Evolutionary conservation across 257 asterid genomes (phyloP).

Genomic region (Nicotiana otophora): DNA sequence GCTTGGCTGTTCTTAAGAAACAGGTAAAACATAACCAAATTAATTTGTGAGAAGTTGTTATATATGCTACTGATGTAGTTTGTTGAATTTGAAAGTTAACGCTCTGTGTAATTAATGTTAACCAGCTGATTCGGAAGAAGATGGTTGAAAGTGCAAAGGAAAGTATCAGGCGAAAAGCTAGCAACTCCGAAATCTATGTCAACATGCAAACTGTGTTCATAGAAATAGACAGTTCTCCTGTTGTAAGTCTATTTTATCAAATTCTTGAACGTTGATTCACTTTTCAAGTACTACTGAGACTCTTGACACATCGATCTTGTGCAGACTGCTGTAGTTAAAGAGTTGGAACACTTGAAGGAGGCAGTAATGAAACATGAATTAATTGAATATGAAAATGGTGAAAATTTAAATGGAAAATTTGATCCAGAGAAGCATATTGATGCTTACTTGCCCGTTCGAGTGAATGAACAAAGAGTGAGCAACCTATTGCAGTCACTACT

Average conservation of each 20-base stretch:
- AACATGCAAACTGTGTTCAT: constrained; percentile 49
- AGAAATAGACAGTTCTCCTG: constrained; percentile 37
- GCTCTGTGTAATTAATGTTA: not conserved
- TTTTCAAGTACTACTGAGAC: not conserved
- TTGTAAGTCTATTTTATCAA: constrained; percentile 17
- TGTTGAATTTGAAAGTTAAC: not conserved
- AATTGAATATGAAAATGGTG: not conserved
- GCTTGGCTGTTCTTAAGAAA: constrained; percentile 1
- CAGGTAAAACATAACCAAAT: not conserved
- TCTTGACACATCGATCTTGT: not conserved
- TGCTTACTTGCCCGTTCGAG: not conserved
- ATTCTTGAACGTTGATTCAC: not conserved
- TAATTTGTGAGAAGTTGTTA: not conserved
- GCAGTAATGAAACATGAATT: constrained; percentile 34
- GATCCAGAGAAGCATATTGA: not conserved
- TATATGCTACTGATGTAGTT: not conserved
- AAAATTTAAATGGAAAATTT: not conserved
- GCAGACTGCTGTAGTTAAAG: constrained; percentile 35
- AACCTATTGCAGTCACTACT: not conserved
- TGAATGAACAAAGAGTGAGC: not conserved
- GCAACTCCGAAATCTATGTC: constrained; percentile 43
- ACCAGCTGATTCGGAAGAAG: constrained; percentile 39
- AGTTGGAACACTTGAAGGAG: constrained; percentile 38
- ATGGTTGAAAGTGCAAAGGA: constrained; percentile 42
- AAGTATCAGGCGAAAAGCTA: constrained; percentile 37